Conservation (phyloP, 495 filamentous ascomycete genomes). For the Penicillium parvum region DNA sequence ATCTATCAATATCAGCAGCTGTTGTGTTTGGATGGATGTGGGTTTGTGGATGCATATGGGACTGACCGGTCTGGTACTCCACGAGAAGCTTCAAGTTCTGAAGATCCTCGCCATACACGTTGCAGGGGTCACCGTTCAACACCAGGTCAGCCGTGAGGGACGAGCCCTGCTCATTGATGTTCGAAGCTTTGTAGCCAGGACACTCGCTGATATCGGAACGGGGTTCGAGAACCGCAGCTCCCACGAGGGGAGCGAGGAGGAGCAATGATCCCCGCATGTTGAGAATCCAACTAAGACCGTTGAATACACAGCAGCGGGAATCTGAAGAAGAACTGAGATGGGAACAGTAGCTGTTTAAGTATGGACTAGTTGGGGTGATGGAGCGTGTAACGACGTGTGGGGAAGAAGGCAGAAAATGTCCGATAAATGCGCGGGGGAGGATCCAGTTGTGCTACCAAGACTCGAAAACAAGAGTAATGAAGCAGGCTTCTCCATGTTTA, state of each 20-base stretch:
- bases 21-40: not conserved
- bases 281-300: conserved; percentile 3
- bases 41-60: not conserved
- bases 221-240: conserved; percentile 28
- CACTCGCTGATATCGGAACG: conserved; percentile 36
- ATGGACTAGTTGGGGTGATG: not conserved
- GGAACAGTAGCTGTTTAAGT: not conserved
- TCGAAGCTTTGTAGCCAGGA: conserved; percentile 68
- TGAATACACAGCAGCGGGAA: conserved; percentile 10
- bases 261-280: conserved; percentile 30
- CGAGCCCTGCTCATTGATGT: conserved; percentile 48
- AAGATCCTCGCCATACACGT: conserved; percentile 68
- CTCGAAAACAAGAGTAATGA: not conserved
- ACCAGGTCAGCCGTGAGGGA: conserved; percentile 55
- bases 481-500: not conserved
- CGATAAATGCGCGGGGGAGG: conserved; percentile 4
- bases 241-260: conserved; percentile 29
- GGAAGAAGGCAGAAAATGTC: conserved; percentile 1
- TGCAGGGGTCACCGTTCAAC: conserved; percentile 63
- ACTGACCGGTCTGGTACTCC: conserved; percentile 70
- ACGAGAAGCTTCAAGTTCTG: conserved; percentile 62
- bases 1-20: conserved; percentile 39
- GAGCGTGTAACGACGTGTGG: not conserved
- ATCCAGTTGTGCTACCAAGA: not conserved
- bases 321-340: conserved; percentile 1